phyloP scores from a whole-genome alignment of 2,329 filamentous ascomycete species.

The Madurella fahalii region DNA sequence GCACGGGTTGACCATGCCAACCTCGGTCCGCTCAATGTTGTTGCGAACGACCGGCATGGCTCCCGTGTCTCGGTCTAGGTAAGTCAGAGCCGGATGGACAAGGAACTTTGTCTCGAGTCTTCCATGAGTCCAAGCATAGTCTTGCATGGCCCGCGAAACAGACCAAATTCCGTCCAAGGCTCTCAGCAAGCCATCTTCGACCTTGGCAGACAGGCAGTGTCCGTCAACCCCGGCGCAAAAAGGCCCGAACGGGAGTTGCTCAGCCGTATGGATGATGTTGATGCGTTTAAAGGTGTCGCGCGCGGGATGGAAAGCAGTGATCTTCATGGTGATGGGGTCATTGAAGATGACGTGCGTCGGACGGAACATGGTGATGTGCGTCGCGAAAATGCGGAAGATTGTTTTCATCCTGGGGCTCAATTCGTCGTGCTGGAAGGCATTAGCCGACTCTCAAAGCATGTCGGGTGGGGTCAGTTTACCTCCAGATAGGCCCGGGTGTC shows the following conservation, averaged over 20 bases:
- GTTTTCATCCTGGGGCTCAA: slow-evolving; percentile 16
- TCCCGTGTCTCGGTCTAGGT: slow-evolving; percentile 17
- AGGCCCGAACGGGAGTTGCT: slow-evolving; percentile 26
- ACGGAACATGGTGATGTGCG: slow-evolving; percentile 15
- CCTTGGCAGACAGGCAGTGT: slow-evolving; percentile 21
- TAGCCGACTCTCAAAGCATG: background rate
- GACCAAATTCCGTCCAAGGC: slow-evolving; percentile 25
- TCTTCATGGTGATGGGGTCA: slow-evolving; percentile 26
- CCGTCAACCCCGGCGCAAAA: slow-evolving; percentile 22
- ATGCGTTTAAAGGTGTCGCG: slow-evolving; percentile 21
- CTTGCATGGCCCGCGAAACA: slow-evolving; percentile 23
- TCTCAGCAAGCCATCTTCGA: slow-evolving; percentile 20
- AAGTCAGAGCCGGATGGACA: slow-evolving; percentile 23
- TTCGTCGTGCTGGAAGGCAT: slow-evolving; percentile 3
- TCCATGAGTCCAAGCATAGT: slow-evolving; percentile 23
- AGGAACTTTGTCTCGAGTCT: slow-evolving; percentile 23
- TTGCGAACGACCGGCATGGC: slow-evolving; percentile 19
- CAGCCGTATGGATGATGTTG: slow-evolving; percentile 25
- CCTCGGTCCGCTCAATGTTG: slow-evolving; percentile 24
- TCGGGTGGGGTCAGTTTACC: slow-evolving; percentile 6
- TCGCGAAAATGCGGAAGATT: slow-evolving; percentile 15
- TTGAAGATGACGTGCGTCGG: slow-evolving; percentile 28
- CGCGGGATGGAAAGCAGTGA: slow-evolving; percentile 13
- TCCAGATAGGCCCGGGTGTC: slow-evolving; percentile 23
- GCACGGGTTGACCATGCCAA: slow-evolving; percentile 28